Base-by-base conservation (phyloP, 306 rosid genomes). In the Vicia faba region DNA sequence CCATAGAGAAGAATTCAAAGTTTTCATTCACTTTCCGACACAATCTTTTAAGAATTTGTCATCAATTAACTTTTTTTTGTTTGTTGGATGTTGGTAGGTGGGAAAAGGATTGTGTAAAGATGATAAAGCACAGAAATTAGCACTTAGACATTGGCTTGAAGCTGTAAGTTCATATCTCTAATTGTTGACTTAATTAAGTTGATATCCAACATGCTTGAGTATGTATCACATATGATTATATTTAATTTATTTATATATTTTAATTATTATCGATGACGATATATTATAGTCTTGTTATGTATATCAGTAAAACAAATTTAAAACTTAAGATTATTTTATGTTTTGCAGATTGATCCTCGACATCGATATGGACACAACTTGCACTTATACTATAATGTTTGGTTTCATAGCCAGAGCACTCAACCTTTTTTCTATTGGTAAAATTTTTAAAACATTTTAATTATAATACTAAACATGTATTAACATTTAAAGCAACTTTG, bases 361-460 rank as follows among this genome's bases (percentile, higher is more conserved):
- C 97, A 91, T 78, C 95, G 96, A 3, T 91, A 91, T 66, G 97
- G 97, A 0, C 97, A 91, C 79, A 91, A 88, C 74, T 68, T 91
- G 11, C 86, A 88, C 56, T 57, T 88, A 5, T 91, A 91, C 68
- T 91, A 86, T 59, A 68, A 68, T 63, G 75, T 80, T 33, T 91
- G 97, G 97, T 82, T 87, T 56, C 65, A 67, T 9, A 87, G 85
- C 68, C 84, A 77, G 57, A 88, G 89, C 76, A 71, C 82, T 18
- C 87, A 88, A 73, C 96, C 96, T 12, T 91, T 91, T 83, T 88
- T 91, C 70, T 82, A 85, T 74, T 91, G 97, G 97, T 91, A 84
- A 78, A 2, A 2, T 11, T 7, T 33, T 7, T 33, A 10, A 46
- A 20, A 10, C 8, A 10, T 20, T 19, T 2, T 33, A 33, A 7